These are phyloP conservation scores for Nicotiana sylvestris DNA, from an alignment of 257 asterid genomes.

Conservation along the genomic window DNA sequence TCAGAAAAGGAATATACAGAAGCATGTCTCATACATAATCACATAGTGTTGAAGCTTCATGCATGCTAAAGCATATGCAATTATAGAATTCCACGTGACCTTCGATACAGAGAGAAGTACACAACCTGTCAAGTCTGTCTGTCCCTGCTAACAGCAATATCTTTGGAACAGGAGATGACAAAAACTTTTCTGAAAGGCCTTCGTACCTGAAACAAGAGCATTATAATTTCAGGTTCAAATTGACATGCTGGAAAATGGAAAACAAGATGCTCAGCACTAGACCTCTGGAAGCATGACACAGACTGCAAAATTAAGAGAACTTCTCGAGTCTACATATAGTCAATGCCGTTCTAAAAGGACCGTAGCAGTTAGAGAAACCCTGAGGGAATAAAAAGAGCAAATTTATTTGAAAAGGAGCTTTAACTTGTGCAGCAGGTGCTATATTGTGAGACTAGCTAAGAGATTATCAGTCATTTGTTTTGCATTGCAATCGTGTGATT, in stretches of 20 bases:
- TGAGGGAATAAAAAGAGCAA: background rate
- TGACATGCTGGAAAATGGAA: background rate
- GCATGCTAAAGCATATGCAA: background rate
- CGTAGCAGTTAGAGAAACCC: background rate
- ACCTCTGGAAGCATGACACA: background rate
- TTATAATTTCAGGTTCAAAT: background rate
- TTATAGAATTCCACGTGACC: background rate
- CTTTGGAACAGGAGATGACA: conserved; percentile 81
- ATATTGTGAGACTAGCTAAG: background rate
- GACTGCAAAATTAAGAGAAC: background rate
- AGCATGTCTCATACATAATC: background rate
- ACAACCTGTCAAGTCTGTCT: conserved; percentile 92
- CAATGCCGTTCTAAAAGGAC: background rate
- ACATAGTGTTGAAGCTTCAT: background rate
- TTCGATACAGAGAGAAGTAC: conserved; percentile 2
- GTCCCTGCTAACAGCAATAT: conserved; percentile 97
- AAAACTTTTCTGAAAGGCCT: conserved; percentile 89
- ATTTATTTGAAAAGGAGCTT: background rate
- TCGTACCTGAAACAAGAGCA: conserved; percentile 71
- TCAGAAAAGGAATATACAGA: conserved; percentile 1
- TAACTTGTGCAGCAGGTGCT: background rate
- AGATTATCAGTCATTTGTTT: background rate
- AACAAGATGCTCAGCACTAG: background rate
- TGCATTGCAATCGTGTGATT: background rate
- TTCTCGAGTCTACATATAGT: background rate